phyloP scores from a whole-genome alignment of 2,329 filamentous ascomycete genomes.

The Fusarium heterosporum region DNA sequence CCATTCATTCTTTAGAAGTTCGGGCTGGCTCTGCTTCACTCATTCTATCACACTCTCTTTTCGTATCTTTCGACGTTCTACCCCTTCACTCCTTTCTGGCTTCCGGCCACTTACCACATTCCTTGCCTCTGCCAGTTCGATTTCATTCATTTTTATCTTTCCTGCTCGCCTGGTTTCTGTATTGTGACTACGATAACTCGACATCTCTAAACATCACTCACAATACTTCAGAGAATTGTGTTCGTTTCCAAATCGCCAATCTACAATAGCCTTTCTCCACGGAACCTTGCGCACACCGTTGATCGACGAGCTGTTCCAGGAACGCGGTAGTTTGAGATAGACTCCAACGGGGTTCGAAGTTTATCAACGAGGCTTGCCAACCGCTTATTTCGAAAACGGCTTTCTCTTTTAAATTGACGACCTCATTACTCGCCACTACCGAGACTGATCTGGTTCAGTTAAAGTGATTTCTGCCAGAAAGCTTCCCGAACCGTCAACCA shows the following conservation, averaged over 20 bases:
- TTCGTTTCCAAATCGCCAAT: slow-evolving; percentile 20
- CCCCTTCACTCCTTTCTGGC: slow-evolving; percentile 28
- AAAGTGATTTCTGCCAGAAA: slow-evolving; percentile 18
- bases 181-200: background rate
- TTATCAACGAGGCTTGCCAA: slow-evolving; percentile 28
- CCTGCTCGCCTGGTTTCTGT: background rate
- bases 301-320: slow-evolving; percentile 23
- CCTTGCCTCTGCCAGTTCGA: slow-evolving; percentile 37
- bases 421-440: slow-evolving; percentile 5
- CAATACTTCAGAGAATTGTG: slow-evolving; percentile 19
- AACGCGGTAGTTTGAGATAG: slow-evolving; percentile 17
- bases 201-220: slow-evolving; percentile 13
- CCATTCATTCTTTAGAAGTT: slow-evolving; percentile 35
- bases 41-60: slow-evolving; percentile 31
- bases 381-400: slow-evolving; percentile 11
- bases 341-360: slow-evolving; percentile 31
- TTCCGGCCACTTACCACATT: slow-evolving; percentile 32
- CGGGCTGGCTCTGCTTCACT: slow-evolving; percentile 42
- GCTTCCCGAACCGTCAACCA: slow-evolving; percentile 28
- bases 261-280: slow-evolving; percentile 12
- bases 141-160: slow-evolving; percentile 39
- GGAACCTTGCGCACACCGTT: slow-evolving; percentile 26
- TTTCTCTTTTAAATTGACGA: slow-evolving; percentile 8
- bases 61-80: slow-evolving; percentile 12
- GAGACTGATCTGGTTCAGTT: slow-evolving; percentile 27